A percentile compares a stretch with the other conserved stretches of the same genome.
phyloP scores from a whole-genome alignment of 1,284 basidiomycete genomes.

The Earliella scabrosa region DNA sequence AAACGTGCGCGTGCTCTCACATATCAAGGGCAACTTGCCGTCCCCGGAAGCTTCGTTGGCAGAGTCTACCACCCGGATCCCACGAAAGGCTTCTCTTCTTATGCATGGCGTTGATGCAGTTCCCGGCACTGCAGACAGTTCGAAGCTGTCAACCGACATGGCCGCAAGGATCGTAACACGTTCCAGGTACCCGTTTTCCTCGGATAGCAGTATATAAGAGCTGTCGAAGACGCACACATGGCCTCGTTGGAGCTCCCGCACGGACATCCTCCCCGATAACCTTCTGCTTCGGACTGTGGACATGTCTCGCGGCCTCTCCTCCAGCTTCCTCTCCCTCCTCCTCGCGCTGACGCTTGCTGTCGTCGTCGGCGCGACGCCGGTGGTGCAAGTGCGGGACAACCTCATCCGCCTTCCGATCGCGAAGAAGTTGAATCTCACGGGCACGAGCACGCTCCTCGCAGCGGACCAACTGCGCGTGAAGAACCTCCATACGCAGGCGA shows the following conservation, averaged over 20 bases:
- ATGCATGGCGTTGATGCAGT: not conserved
- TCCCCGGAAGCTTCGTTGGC: too few species aligned
- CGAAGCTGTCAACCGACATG: not conserved
- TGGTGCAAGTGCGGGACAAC: slow-evolving; percentile 27
- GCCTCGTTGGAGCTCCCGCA: slow-evolving; percentile 16
- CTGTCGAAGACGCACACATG: not conserved
- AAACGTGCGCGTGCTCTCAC: too few species aligned
- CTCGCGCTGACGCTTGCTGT: slow-evolving; percentile 24
- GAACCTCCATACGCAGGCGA: slow-evolving; percentile 24
- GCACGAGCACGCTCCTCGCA: slow-evolving; percentile 26
- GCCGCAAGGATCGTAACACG: not conserved
- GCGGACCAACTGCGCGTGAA: slow-evolving; percentile 32
- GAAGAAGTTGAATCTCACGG: slow-evolving; percentile 34
- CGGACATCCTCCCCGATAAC: slow-evolving; percentile 7
- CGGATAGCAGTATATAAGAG: slow-evolving; percentile 1
- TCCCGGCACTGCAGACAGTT: not conserved
- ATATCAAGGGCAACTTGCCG: too few species aligned
- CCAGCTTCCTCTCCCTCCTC: slow-evolving; percentile 22
- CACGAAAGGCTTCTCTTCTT: not conserved
- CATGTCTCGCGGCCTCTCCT: slow-evolving; percentile 22
- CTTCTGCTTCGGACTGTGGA: not conserved
- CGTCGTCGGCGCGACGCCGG: slow-evolving; percentile 28
- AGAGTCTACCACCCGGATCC: not conserved
- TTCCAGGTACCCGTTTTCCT: not conserved
- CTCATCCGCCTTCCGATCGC: slow-evolving; percentile 31